Conservation (phyloP, 129 eudicot species). For the Cynara cardunculus region DNA sequence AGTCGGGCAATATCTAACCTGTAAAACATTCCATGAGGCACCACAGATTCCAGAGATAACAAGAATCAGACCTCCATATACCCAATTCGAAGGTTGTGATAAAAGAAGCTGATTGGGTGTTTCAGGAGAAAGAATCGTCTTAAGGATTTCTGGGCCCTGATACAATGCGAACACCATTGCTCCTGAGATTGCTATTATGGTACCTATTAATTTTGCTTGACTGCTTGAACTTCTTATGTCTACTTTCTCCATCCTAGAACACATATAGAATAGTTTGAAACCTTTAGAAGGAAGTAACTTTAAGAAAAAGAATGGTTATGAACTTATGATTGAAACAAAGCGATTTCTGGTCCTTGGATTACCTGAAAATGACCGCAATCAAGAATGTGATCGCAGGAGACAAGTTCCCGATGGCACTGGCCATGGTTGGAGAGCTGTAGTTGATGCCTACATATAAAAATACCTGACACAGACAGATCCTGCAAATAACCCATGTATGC, state of each 20-base stretch:
- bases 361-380: slow-evolving; percentile 37
- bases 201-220: slow-evolving; percentile 31
- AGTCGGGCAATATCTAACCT: neutral
- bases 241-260: slow-evolving; percentile 41
- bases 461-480: slow-evolving; percentile 33
- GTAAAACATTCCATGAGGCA: slow-evolving; percentile 15
- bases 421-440: slow-evolving; percentile 45
- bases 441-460: slow-evolving; percentile 19
- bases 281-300: no score
- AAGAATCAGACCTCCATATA: slow-evolving; percentile 22
- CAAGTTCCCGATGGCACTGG: slow-evolving; percentile 37
- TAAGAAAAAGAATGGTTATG: neutral
- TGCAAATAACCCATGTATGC: slow-evolving; percentile 1
- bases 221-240: slow-evolving; percentile 33
- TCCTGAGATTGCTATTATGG: slow-evolving; percentile 30
- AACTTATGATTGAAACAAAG: neutral
- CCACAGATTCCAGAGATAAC: neutral
- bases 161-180: slow-evolving; percentile 37
- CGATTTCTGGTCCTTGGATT: neutral
- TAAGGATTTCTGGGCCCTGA: slow-evolving; percentile 29
- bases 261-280: neutral
- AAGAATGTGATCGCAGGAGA: slow-evolving; percentile 36
- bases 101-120: neutral
- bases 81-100: slow-evolving; percentile 22
- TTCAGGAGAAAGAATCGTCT: neutral